These are phyloP conservation scores for Parathielavia hyrcaniae DNA, from an alignment of 495 filamentous ascomycete genomes.

Conservation along the genomic window DNA sequence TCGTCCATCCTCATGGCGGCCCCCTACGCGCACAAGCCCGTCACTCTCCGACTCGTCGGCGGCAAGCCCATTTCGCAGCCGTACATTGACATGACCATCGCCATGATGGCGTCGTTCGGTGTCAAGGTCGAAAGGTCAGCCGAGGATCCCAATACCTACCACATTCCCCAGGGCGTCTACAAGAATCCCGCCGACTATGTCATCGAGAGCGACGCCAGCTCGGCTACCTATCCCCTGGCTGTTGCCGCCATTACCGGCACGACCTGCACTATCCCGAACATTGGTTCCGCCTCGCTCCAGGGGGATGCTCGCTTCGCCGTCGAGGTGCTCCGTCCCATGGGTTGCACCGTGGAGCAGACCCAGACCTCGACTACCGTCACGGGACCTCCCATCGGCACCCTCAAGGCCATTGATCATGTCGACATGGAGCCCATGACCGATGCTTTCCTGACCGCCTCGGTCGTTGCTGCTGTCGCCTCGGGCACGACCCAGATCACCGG, in stretches of 20 bases:
- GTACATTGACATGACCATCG: slow-evolving; percentile 97
- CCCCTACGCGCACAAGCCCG: slow-evolving; percentile 88
- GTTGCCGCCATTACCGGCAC: slow-evolving; percentile 93
- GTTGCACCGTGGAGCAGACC: slow-evolving; percentile 81
- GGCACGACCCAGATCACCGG: slow-evolving; percentile 81
- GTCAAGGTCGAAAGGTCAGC: slow-evolving; percentile 58
- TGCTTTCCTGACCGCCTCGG: slow-evolving; percentile 91
- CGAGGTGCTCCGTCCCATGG: slow-evolving; percentile 88
- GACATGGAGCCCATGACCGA: slow-evolving; percentile 99
- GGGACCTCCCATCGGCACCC: slow-evolving; percentile 65
- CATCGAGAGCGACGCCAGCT: slow-evolving; percentile 95
- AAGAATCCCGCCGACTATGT: slow-evolving; percentile 80
- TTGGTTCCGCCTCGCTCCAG: slow-evolving; percentile 84
- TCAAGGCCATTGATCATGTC: slow-evolving; percentile 62
- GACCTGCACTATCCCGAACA: slow-evolving; percentile 92
- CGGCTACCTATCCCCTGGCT: slow-evolving; percentile 92
- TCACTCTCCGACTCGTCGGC: slow-evolving; percentile 81
- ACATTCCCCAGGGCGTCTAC: slow-evolving; percentile 83
- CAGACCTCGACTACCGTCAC: slow-evolving; percentile 85
- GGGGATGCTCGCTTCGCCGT: slow-evolving; percentile 94
- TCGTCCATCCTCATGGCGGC: slow-evolving; percentile 96
- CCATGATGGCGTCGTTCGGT: slow-evolving; percentile 95
- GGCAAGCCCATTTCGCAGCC: slow-evolving; percentile 94
- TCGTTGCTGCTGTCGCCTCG: slow-evolving; percentile 85
- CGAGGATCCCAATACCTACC: slow-evolving; percentile 79